A percentile compares a stretch with the other conserved stretches of the same genome.
Evolutionary conservation across 2,329 filamentous ascomycete genomes (phyloP).

Genomic region (Fusarium sp.): DNA sequence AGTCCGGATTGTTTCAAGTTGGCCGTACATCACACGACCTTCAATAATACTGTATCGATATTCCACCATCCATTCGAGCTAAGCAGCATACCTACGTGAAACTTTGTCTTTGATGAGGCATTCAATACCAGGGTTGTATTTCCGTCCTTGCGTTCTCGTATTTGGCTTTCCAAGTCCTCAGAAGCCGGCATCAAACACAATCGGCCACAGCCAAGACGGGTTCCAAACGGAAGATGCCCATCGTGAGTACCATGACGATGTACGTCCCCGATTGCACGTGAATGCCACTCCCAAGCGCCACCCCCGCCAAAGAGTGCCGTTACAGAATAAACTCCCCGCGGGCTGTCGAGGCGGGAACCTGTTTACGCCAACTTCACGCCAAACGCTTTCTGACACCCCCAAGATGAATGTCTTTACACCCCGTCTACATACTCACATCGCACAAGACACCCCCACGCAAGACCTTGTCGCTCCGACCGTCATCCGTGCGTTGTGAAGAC

Average conservation of each 20-base stretch:
- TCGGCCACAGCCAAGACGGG: not conserved
- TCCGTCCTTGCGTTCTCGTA: accelerated
- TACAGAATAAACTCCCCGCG: not conserved
- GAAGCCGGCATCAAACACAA: not conserved
- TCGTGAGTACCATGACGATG: not conserved
- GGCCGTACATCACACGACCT: not conserved
- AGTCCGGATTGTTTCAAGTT: not conserved
- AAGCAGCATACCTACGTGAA: not conserved
- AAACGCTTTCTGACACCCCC: not conserved
- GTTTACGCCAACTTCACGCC: not conserved
- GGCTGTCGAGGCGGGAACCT: not conserved
- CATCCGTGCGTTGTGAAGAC: not conserved
- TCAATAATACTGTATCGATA: accelerated
- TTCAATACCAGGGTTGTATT: not conserved
- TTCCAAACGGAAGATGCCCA: not conserved
- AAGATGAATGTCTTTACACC: not conserved
- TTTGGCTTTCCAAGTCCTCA: not conserved
- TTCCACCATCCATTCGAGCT: not conserved
- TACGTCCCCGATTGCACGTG: not conserved
- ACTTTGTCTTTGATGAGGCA: not conserved
- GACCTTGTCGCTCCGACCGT: not conserved
- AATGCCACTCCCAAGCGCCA: not conserved
- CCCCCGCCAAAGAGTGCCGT: not conserved
- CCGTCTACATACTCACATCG: not conserved
- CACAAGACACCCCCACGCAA: not conserved